A percentile compares a stretch with the other conserved stretches of the same genome.
Evolutionary conservation across 139 green algal genomes (phyloP).

Genomic region (Raphidocelis subcapitata): DNA sequence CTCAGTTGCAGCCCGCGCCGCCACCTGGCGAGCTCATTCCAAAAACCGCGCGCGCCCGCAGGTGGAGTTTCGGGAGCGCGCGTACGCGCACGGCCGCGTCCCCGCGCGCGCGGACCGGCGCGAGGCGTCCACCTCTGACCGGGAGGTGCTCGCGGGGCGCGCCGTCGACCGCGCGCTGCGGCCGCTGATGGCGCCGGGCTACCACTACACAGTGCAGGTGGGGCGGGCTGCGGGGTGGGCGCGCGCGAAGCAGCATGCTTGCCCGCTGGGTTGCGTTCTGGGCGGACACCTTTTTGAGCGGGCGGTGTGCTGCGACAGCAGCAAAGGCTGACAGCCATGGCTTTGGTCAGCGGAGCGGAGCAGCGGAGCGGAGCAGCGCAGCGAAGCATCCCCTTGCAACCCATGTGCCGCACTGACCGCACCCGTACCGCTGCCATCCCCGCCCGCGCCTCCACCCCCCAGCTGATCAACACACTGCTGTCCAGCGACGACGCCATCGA

Average conservation of each 20-base stretch:
- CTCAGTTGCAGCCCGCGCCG: too few relatives aligned
- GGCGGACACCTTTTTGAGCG: too few relatives aligned
- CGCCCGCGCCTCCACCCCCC: too few relatives aligned
- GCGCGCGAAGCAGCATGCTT: not conserved
- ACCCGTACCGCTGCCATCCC: too few relatives aligned
- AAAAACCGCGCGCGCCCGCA: too few relatives aligned
- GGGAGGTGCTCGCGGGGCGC: conserved; percentile 56
- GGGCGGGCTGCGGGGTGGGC: conserved; percentile 42
- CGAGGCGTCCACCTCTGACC: conserved; percentile 57
- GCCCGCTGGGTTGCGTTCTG: not conserved
- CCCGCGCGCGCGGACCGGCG: conserved; percentile 56
- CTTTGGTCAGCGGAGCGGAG: too few relatives aligned
- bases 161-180: conserved; percentile 69
- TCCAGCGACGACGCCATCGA: conserved; percentile 53
- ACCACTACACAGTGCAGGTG: conserved; percentile 43
- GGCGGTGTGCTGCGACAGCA: too few relatives aligned
- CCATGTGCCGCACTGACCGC: too few relatives aligned
- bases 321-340: too few relatives aligned
- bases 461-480: conserved; percentile 28
- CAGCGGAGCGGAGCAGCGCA: too few relatives aligned
- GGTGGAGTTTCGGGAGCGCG: conserved; percentile 80
- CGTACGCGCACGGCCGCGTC: conserved; percentile 63
- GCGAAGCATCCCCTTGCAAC: too few relatives aligned
- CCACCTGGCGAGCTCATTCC: too few relatives aligned
- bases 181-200: conserved; percentile 71